phyloP scores from a whole-genome alignment of 2,329 filamentous ascomycete genomes.

The Botryotinia convoluta region DNA sequence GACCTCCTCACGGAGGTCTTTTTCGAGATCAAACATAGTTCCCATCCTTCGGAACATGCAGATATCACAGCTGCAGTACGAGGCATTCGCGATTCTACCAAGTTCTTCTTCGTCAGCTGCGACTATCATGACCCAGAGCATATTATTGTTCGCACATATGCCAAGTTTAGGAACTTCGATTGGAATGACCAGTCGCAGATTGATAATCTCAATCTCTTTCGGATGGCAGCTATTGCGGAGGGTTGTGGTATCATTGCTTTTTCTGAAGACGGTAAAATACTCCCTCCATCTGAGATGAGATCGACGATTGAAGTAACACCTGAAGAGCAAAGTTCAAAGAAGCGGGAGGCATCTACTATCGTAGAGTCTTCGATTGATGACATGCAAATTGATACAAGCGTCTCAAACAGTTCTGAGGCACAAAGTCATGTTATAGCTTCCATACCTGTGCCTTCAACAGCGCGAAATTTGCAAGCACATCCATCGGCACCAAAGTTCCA shows the following conservation, averaged over 20 bases:
- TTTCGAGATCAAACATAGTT: not conserved
- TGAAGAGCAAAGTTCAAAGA: not conserved
- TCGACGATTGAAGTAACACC: not conserved
- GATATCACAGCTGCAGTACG: conserved; percentile 1
- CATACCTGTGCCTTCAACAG: not conserved
- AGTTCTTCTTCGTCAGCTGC: not conserved
- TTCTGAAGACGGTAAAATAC: not conserved
- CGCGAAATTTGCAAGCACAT: not conserved
- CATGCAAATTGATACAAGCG: not conserved
- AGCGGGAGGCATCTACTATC: not conserved
- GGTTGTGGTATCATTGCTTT: not conserved
- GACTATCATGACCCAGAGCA: not conserved
- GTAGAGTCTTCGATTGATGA: not conserved
- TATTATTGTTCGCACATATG: conserved; percentile 8
- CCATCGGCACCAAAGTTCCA: not conserved
- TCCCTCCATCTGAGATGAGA: not conserved
- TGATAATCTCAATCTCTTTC: not conserved
- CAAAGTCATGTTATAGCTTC: not conserved
- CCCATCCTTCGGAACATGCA: not conserved
- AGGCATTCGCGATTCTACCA: not conserved
- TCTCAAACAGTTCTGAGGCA: not conserved
- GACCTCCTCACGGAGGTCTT: not conserved
- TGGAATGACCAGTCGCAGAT: not conserved
- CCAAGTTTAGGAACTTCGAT: not conserved
- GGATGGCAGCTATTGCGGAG: not conserved